Conservation (phyloP, 371 early-diverging fungal genomes). For the Lichtheimia ornata region DNA sequence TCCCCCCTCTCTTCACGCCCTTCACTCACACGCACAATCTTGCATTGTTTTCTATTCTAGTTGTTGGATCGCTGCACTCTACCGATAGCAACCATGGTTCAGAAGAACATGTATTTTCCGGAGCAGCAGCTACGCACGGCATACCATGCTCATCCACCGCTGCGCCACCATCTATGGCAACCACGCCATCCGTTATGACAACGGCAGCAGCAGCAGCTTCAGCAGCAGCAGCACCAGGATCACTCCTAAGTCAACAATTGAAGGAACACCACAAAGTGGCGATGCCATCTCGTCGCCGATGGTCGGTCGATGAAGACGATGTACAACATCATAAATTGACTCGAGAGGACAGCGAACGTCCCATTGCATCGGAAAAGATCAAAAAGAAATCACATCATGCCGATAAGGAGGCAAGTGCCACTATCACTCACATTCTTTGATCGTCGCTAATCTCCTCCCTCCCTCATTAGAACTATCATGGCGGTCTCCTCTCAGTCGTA, state of each 20-base stretch:
- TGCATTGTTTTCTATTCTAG: too few relatives aligned
- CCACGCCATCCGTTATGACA: constrained; percentile 48
- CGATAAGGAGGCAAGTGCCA: constrained; percentile 32
- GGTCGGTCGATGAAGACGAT: constrained; percentile 24
- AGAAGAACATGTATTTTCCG: constrained; percentile 16
- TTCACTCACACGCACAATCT: too few relatives aligned
- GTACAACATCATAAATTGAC: constrained; percentile 47
- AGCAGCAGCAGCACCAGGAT: constrained; percentile 9
- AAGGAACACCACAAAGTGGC: constrained; percentile 13
- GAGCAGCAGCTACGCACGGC: constrained; percentile 4
- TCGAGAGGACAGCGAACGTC: constrained; percentile 50
- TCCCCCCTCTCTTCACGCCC: too few relatives aligned
- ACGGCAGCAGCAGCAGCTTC: neutral
- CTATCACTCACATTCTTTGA: neutral
- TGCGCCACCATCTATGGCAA: constrained; percentile 20
- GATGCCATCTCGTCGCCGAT: constrained; percentile 25
- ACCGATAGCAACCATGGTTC: constrained; percentile 40
- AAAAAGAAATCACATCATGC: constrained; percentile 43
- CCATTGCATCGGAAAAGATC: constrained; percentile 57
- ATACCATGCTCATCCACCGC: neutral
- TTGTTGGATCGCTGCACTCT: constrained; percentile 33
- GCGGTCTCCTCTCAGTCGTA: constrained; percentile 42
- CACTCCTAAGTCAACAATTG: constrained; percentile 5
- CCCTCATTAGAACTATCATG: constrained; percentile 26
- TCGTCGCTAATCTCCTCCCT: neutral